Base-by-base conservation (phyloP, 1,139 yeast species). In the Debaryomyces subglobosus region DNA sequence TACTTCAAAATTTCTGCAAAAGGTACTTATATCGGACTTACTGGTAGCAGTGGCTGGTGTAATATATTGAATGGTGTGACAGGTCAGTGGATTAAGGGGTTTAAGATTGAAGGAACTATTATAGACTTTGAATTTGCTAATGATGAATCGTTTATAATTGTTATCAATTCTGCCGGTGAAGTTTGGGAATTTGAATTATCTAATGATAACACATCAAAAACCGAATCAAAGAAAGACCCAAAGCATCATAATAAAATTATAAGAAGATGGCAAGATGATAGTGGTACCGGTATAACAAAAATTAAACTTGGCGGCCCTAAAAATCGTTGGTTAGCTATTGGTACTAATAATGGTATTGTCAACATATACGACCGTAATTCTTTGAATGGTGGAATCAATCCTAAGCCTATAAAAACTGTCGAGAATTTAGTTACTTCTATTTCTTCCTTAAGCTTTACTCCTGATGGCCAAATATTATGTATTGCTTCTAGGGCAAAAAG, bases 31-130 rank as follows among this genome's bases (percentile, higher is more conserved):
- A 74, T 95, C 39, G 96, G 92, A 1, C 70, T 95, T 47, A 75
- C 82, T 39, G 99, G 99, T 56, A 82, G 84, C 51, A 82, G 86
- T 49, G 99, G 99, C 15, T 94, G 97, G 96, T 79, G 94, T 55
- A 92, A 92, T 63, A 64, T 95, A 7, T 65, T 94, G 33, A 84
- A 87, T 44, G 88, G 95, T 2, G 60, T 71, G 5, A 86, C 91
- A 0, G 96, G 97, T 13, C 94, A 89, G 60, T 92, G 95, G 89
- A 62, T 89, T 18, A 80, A 84, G 44, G 96, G 94, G 1, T 90
- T 90, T 62, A 94, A 94, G 64, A 79, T 91, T 32, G 97, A 94
- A 65, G 97, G 96, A 4, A 84, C 85, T 1, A 68, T 85, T 29
- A 79, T 86, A 34, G 99, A 94, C 65, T 82, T 92, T 60, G 95